Evolutionary conservation across 2,329 filamentous ascomycete species (phyloP).

Genomic region (Ilyonectria destructans): DNA sequence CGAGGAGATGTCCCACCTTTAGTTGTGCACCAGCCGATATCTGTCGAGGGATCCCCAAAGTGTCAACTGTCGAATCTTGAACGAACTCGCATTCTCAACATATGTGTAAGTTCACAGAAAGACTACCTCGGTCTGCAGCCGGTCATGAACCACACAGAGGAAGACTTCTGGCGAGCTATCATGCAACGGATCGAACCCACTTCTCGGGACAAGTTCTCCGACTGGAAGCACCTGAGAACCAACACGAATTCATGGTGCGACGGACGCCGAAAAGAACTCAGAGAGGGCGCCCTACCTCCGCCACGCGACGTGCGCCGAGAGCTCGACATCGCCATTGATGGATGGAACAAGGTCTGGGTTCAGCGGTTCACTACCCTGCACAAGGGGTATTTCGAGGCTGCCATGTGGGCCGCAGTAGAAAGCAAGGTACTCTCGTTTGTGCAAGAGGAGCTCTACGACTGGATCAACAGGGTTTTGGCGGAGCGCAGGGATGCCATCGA

Average conservation of each 20-base stretch:
- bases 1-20: constrained; percentile 39
- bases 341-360: constrained; percentile 39
- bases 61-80: background rate
- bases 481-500: constrained; percentile 25
- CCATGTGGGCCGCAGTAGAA: background rate
- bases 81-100: background rate
- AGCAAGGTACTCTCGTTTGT: constrained; percentile 6
- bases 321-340: constrained; percentile 33
- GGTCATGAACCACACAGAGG: background rate
- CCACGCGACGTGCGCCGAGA: background rate
- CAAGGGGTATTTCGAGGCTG: constrained; percentile 14
- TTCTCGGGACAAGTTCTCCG: background rate
- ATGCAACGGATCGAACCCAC: background rate
- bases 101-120: background rate
- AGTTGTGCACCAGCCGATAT: background rate
- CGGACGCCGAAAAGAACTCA: constrained; percentile 6
- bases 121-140: background rate
- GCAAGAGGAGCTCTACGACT: constrained; percentile 4
- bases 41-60: background rate
- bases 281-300: constrained; percentile 10
- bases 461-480: constrained; percentile 10
- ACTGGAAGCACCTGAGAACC: background rate
- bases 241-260: constrained; percentile 30
- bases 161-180: constrained; percentile 8
- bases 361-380: constrained; percentile 28